A percentile compares a stretch with the other conserved stretches of the same genome.
Evolutionary conservation across 108 stramenopile genomes (phyloP).

Genomic region (Cyclostephanos tholiformis): DNA sequence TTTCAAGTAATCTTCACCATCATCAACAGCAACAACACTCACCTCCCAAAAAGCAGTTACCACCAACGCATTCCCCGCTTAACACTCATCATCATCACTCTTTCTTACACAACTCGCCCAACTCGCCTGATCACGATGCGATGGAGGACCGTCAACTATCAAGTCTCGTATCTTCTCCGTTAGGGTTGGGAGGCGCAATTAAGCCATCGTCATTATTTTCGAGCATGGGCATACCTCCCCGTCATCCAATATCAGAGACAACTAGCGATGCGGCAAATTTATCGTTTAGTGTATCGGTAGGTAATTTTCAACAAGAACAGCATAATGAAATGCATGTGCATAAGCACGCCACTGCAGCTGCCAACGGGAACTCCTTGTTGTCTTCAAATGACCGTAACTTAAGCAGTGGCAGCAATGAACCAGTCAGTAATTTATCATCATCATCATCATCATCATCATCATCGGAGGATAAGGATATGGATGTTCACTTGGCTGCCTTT

Average conservation of each 20-base stretch:
- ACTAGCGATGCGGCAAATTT: not conserved
- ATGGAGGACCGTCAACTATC: constrained; percentile 42
- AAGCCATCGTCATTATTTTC: not conserved
- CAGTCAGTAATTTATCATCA: constrained; percentile 1
- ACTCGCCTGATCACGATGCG: constrained; percentile 52
- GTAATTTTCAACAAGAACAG: not conserved
- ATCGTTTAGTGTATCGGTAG: not conserved
- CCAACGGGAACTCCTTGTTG: not conserved
- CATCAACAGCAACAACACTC: constrained; percentile 1
- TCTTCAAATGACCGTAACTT: not conserved
- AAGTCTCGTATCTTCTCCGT: constrained; percentile 19
- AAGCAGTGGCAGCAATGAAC: constrained; percentile 2
- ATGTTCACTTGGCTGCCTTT: constrained; percentile 19
- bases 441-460: constrained; percentile 10
- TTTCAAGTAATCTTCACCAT: constrained; percentile 1
- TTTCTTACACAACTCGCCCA: constrained; percentile 32
- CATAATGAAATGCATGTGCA: not conserved
- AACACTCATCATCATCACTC: constrained; percentile 17
- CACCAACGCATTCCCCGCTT: constrained; percentile 6
- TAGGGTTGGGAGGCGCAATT: constrained; percentile 8
- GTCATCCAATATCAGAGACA: constrained; percentile 1
- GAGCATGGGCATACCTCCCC: constrained; percentile 18
- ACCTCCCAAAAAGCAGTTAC: constrained; percentile 25
- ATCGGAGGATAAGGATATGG: constrained; percentile 15
- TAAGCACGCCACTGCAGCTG: not conserved